Evolutionary conservation across 2,329 filamentous ascomycete species (phyloP).

Genomic region (Verticillium isaacii): DNA sequence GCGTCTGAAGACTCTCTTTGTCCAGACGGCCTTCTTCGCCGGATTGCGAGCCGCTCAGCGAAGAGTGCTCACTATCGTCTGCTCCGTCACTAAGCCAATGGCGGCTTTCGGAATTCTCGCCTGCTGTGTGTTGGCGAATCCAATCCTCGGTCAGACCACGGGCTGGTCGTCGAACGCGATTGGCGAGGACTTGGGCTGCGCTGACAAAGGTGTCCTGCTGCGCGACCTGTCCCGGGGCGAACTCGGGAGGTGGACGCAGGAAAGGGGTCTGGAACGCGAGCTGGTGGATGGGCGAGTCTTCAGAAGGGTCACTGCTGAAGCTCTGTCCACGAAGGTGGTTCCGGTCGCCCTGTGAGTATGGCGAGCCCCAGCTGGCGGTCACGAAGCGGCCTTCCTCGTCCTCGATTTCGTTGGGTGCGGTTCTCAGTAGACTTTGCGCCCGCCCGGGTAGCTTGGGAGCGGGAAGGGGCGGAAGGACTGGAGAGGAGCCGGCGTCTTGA

Average conservation of each 20-base stretch:
- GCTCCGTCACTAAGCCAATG: conserved; percentile 18
- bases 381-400: conserved; percentile 41
- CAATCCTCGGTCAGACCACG: conserved; percentile 74
- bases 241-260: conserved; percentile 49
- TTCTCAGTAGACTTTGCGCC: conserved; percentile 49
- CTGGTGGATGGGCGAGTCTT: conserved; percentile 52
- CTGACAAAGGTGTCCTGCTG: conserved; percentile 34
- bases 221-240: conserved; percentile 31
- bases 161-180: conserved; percentile 54
- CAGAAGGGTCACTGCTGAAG: conserved; percentile 54
- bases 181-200: conserved; percentile 55
- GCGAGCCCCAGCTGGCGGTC: conserved; percentile 88
- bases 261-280: conserved; percentile 60
- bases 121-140: conserved; percentile 80
- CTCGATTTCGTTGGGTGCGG: conserved; percentile 35
- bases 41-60: conserved; percentile 61
- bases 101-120: conserved; percentile 45
- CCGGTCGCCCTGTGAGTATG: conserved; percentile 66
- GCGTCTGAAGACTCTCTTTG: conserved; percentile 42
- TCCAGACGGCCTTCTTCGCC: conserved; percentile 40
- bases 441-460: conserved; percentile 54
- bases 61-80: conserved; percentile 71
- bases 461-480: conserved; percentile 53
- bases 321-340: conserved; percentile 44
- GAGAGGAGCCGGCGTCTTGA: conserved; percentile 51